Conservation (phyloP, 257 asterid genomes). For the Striga asiatica region DNA sequence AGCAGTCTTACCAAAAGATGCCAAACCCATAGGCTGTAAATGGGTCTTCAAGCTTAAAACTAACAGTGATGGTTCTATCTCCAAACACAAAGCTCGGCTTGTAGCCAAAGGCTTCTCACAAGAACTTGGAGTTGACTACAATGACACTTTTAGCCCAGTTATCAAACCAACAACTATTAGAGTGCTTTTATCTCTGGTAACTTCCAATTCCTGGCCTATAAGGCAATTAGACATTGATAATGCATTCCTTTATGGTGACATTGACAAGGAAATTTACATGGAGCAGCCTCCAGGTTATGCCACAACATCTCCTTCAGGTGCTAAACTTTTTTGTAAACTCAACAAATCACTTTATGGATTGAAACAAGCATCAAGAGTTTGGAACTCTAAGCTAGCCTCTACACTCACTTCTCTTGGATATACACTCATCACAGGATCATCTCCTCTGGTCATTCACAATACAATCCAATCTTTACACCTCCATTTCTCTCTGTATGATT, state of each 20-base stretch:
- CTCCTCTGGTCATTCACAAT: too few species aligned
- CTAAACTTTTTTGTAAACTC: background rate
- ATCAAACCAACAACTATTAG: background rate
- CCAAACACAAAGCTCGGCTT: background rate
- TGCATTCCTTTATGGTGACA: background rate
- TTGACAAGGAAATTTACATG: background rate
- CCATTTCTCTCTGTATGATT: too few species aligned
- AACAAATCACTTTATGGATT: too few species aligned
- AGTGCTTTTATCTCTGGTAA: too few species aligned
- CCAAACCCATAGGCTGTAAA: too few species aligned
- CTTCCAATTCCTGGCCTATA: background rate
- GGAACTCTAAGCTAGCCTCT: background rate
- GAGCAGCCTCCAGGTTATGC: background rate
- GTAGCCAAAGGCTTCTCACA: background rate
- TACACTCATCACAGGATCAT: too few species aligned
- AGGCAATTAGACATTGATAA: background rate
- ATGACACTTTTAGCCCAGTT: background rate
- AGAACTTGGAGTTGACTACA: background rate
- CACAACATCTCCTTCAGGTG: too few species aligned
- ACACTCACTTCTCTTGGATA: background rate
- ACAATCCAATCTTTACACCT: too few species aligned
- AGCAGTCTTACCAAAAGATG: too few species aligned
- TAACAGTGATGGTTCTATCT: too few species aligned
- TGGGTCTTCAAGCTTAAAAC: too few species aligned
- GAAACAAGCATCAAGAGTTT: background rate